Evolutionary conservation across 805 yeast genomes (phyloP).

Genomic region (Ascoidea rubescens): DNA sequence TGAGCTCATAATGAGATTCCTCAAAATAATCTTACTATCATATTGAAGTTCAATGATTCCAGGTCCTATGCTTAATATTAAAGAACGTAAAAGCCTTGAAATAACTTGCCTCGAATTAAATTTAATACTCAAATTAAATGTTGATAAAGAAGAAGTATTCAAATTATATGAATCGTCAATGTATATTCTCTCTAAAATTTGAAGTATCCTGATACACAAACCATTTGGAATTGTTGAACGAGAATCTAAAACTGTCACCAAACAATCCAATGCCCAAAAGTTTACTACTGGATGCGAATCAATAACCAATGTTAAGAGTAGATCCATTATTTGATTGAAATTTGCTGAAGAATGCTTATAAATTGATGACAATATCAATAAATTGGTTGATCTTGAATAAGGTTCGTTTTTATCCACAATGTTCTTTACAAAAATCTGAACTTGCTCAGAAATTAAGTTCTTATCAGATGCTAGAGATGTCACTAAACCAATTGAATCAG

Average conservation of each 20-base stretch:
- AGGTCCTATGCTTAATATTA: conserved; percentile 48
- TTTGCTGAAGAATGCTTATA: conserved; percentile 27
- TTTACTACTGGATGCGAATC: conserved; percentile 87
- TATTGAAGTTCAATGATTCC: conserved; percentile 23
- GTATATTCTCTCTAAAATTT: conserved; percentile 24
- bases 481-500: conserved; percentile 46
- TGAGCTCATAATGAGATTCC: conserved; percentile 22
- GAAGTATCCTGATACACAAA: conserved; percentile 29
- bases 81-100: conserved; percentile 26
- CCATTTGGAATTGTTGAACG: conserved; percentile 32
- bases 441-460: conserved; percentile 22
- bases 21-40: conserved; percentile 18
- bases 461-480: conserved; percentile 18
- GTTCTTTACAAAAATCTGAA: conserved; percentile 43
- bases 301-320: conserved; percentile 40
- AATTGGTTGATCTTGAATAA: conserved; percentile 42
- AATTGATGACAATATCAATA: conserved; percentile 34
- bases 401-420: conserved; percentile 60
- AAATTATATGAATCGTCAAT: conserved; percentile 36
- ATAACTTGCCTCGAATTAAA: conserved; percentile 30
- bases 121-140: conserved; percentile 35
- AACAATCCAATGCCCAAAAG: conserved; percentile 51
- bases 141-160: conserved; percentile 25
- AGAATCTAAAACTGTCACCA: conserved; percentile 40
- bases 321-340: conserved; percentile 34